Evolutionary conservation across 1,284 basidiomycete species (phyloP).

Genomic region (Mrakiaceae sp.): DNA sequence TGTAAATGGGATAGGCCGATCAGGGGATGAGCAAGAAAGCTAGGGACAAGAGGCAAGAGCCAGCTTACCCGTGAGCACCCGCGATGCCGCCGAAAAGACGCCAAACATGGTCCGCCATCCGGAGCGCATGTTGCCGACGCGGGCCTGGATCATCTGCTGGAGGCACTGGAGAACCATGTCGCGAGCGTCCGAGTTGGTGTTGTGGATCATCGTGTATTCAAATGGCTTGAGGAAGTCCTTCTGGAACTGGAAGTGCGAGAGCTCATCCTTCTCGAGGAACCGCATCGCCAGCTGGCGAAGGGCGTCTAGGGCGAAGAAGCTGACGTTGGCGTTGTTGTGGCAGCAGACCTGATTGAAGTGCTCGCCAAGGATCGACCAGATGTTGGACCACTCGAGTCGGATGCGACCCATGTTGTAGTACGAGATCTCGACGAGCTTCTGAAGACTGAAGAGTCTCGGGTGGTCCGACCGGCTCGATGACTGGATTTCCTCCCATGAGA

Average conservation of each 20-base stretch:
- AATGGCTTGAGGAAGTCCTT: constrained; percentile 99
- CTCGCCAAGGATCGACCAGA: constrained; percentile 96
- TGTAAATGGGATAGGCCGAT: constrained; percentile 23
- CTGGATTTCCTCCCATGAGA: constrained; percentile 99
- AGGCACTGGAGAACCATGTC: constrained; percentile 98
- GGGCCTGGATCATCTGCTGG: constrained; percentile 96
- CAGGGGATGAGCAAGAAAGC: background rate
- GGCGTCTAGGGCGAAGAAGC: constrained; percentile 93
- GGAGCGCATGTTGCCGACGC: constrained; percentile 88
- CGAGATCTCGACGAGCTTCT: constrained; percentile 97
- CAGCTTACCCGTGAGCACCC: constrained; percentile 65
- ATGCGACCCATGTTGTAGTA: constrained; percentile 99
- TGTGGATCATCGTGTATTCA: constrained; percentile 95
- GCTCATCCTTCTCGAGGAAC: constrained; percentile 96
- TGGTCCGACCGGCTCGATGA: constrained; percentile 86
- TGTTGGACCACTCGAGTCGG: constrained; percentile 93
- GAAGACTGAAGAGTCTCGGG: constrained; percentile 91
- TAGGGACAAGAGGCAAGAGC: background rate
- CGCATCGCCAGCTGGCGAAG: constrained; percentile 97
- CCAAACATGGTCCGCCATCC: constrained; percentile 99
- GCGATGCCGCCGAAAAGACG: constrained; percentile 91
- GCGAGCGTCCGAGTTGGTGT: constrained; percentile 84
- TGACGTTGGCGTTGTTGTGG: constrained; percentile 93
- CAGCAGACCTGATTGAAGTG: constrained; percentile 99
- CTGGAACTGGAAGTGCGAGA: constrained; percentile 98